phyloP scores from a whole-genome alignment of 768 basidiomycete species.

The Paxillus rubicundulus region DNA sequence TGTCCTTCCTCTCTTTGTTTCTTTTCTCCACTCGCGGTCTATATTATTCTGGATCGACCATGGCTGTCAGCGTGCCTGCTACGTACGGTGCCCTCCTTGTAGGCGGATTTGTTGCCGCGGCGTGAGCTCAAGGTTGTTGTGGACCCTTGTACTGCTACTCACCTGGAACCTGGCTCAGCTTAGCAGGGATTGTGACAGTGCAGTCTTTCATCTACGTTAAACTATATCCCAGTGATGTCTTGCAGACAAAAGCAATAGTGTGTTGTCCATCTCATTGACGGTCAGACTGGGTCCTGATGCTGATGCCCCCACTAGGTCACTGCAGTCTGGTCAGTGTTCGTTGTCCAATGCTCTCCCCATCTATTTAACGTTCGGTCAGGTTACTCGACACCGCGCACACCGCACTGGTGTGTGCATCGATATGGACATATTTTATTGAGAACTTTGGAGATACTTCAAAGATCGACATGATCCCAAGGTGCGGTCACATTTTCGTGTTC shows the following conservation, averaged over 20 bases:
- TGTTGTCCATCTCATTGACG: neutral
- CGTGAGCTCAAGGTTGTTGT: slow-evolving; percentile 9
- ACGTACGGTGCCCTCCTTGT: slow-evolving; percentile 31
- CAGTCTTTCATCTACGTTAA: slow-evolving; percentile 31
- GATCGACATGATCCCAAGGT: slow-evolving; percentile 48
- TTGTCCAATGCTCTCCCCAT: neutral
- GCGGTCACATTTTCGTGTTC: neutral
- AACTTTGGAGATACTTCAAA: slow-evolving; percentile 39
- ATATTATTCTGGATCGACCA: neutral
- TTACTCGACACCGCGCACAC: slow-evolving; percentile 41
- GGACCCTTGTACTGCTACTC: neutral
- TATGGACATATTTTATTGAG: slow-evolving; percentile 45
- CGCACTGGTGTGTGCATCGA: slow-evolving; percentile 36
- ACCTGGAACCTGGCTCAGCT: slow-evolving; percentile 6
- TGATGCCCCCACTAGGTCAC: slow-evolving; percentile 18
- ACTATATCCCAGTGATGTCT: slow-evolving; percentile 25
- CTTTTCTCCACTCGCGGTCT: neutral
- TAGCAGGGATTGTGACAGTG: slow-evolving; percentile 27
- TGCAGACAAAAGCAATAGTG: slow-evolving; percentile 22
- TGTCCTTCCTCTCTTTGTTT: neutral
- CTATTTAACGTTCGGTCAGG: slow-evolving; percentile 10
- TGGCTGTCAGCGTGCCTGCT: slow-evolving; percentile 13
- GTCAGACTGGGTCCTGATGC: neutral
- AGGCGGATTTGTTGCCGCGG: slow-evolving; percentile 30
- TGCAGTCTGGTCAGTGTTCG: slow-evolving; percentile 21